Percentiles rank a stretch among this genome's conserved stretches.
phyloP scores from a whole-genome alignment of 495 filamentous ascomycete species.

The Podospora bellae-mahoneyi region DNA sequence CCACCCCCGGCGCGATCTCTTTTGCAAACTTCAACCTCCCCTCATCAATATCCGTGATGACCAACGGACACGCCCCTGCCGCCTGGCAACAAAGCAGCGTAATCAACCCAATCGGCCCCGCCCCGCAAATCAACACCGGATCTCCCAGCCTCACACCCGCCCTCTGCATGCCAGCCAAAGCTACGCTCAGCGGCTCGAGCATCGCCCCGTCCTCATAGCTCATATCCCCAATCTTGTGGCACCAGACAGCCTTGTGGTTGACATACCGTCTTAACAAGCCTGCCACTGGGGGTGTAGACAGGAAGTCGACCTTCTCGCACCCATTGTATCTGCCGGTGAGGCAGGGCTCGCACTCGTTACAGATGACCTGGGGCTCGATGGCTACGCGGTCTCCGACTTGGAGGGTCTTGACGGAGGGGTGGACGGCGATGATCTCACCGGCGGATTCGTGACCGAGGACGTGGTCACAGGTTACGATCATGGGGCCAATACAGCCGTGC shows the following conservation, averaged over 20 bases:
- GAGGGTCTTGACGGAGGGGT: conserved; percentile 70
- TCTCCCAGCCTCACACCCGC: conserved; percentile 76
- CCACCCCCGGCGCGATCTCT: conserved; percentile 65
- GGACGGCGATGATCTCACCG: conserved; percentile 75
- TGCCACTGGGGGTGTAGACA: conserved; percentile 82
- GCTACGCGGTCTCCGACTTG: conserved; percentile 83
- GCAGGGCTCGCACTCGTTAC: conserved; percentile 83
- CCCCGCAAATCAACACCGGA: conserved; percentile 79
- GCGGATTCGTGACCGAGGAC: conserved; percentile 92
- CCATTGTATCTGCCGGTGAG: conserved; percentile 90
- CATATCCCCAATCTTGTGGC: conserved; percentile 89
- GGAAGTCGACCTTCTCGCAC: conserved; percentile 77
- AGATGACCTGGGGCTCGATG: conserved; percentile 87
- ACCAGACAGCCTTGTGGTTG: conserved; percentile 88
- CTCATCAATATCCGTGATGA: conserved; percentile 91
- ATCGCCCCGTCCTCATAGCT: conserved; percentile 84
- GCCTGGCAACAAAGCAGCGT: conserved; percentile 76
- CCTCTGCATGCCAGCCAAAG: conserved; percentile 78
- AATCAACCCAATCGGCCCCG: conserved; percentile 87
- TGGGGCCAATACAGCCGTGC: conserved; percentile 86
- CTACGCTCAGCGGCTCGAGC: conserved; percentile 81
- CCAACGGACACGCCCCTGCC: conserved; percentile 78
- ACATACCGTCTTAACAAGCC: conserved; percentile 90
- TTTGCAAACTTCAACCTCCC: conserved; percentile 79
- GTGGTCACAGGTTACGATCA: conserved; percentile 83